A percentile compares a stretch with the other conserved stretches of the same genome.
phyloP scores from a whole-genome alignment of 2,329 filamentous ascomycete genomes.

The Thelonectria discophora region DNA sequence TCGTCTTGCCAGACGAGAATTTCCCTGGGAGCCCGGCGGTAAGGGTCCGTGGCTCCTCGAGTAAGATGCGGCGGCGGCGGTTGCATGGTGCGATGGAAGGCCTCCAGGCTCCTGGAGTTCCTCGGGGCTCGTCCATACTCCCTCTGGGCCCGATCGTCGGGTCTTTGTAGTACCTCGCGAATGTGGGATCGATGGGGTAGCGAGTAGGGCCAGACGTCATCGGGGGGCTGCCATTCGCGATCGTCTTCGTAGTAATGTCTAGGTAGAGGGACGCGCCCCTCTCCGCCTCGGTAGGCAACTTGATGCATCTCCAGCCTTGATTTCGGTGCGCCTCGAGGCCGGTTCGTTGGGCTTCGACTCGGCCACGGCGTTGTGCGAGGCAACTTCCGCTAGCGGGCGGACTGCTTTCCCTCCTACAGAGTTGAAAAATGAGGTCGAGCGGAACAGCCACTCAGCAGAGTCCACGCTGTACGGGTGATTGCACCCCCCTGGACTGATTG shows the following conservation, averaged over 20 bases:
- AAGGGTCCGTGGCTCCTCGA: constrained; percentile 44
- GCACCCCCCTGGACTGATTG: constrained; percentile 41
- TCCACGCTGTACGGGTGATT: constrained; percentile 43
- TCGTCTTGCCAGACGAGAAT: constrained; percentile 43
- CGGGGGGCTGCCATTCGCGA: constrained; percentile 40
- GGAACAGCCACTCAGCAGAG: constrained; percentile 41
- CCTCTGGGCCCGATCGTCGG: constrained; percentile 43
- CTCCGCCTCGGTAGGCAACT: constrained; percentile 43
- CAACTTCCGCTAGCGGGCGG: constrained; percentile 30
- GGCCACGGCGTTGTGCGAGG: constrained; percentile 33
- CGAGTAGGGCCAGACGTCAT: constrained; percentile 42
- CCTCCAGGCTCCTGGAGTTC: constrained; percentile 42
- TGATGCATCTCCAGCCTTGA: constrained; percentile 46
- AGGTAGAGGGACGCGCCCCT: constrained; percentile 40
- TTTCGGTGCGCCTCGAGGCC: constrained; percentile 37
- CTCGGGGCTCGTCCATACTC: constrained; percentile 34
- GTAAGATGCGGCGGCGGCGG: constrained; percentile 42
- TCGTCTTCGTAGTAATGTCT: constrained; percentile 38
- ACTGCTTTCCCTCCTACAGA: constrained; percentile 25
- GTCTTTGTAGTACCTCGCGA: constrained; percentile 48
- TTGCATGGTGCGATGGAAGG: constrained; percentile 43
- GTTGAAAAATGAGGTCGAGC: constrained; percentile 34
- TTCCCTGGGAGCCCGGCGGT: constrained; percentile 42
- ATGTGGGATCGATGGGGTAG: constrained; percentile 42
- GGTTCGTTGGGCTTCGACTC: constrained; percentile 41